phyloP scores from a whole-genome alignment of 1,284 basidiomycete genomes.

The Rhodotorula sp. region DNA sequence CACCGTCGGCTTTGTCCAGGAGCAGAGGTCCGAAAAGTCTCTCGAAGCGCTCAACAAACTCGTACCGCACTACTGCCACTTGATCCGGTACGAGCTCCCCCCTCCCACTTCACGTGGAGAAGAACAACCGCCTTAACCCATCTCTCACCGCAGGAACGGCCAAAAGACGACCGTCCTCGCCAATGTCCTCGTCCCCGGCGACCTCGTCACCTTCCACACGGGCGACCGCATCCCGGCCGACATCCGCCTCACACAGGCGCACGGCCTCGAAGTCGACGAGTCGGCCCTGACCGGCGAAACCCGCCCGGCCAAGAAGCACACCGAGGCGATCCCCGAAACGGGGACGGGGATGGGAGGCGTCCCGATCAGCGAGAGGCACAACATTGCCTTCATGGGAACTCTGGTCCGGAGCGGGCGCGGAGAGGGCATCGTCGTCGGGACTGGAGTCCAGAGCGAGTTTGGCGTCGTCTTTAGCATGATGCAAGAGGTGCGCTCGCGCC shows the following conservation, averaged over 20 bases:
- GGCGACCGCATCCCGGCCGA: slow-evolving; percentile 95
- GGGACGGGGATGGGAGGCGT: slow-evolving; percentile 55
- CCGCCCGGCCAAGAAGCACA: slow-evolving; percentile 69
- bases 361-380: slow-evolving; percentile 79
- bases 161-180: slow-evolving; percentile 76
- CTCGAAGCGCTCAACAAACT: slow-evolving; percentile 93
- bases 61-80: slow-evolving; percentile 91
- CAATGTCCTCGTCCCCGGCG: slow-evolving; percentile 92
- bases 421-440: slow-evolving; percentile 83
- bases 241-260: slow-evolving; percentile 71
- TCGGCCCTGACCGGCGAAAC: slow-evolving; percentile 94
- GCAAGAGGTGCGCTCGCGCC: slow-evolving; percentile 70
- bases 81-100: slow-evolving; percentile 63
- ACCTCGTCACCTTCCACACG: slow-evolving; percentile 79
- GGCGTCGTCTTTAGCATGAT: slow-evolving; percentile 97
- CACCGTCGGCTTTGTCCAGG: slow-evolving; percentile 93
- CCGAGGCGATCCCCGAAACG: slow-evolving; percentile 56
- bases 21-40: slow-evolving; percentile 89
- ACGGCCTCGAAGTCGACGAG: slow-evolving; percentile 91
- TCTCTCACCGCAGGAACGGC: slow-evolving; percentile 58
- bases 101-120: neutral
- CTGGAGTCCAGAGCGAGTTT: slow-evolving; percentile 85
- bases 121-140: too few relatives aligned
- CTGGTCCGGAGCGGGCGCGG: slow-evolving; percentile 88
- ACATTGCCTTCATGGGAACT: slow-evolving; percentile 96